Evolutionary conservation across 768 basidiomycete genomes (phyloP).

Genomic region (Russula vinacea): DNA sequence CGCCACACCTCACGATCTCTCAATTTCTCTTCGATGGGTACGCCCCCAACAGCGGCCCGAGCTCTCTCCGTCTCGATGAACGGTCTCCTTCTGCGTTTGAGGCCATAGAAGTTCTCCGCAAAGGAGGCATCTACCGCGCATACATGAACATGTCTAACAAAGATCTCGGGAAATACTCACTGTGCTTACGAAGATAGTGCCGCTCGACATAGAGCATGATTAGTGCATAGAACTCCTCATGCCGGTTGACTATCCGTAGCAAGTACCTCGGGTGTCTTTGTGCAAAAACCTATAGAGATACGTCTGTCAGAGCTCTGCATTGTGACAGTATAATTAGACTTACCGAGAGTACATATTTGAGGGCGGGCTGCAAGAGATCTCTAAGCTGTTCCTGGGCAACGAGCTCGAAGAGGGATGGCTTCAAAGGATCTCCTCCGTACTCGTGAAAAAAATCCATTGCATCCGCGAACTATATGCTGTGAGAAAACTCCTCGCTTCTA

Average conservation of each 20-base stretch:
- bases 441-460: slow-evolving; percentile 82
- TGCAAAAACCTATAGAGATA: slow-evolving; percentile 73
- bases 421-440: slow-evolving; percentile 65
- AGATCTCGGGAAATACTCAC: slow-evolving; percentile 44
- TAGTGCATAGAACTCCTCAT: slow-evolving; percentile 93
- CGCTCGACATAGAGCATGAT: slow-evolving; percentile 89
- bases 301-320: background rate
- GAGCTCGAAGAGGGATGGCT: slow-evolving; percentile 86
- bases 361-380: slow-evolving; percentile 87
- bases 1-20: slow-evolving; percentile 64
- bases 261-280: slow-evolving; percentile 93
- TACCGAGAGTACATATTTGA: slow-evolving; percentile 92
- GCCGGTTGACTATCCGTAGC: slow-evolving; percentile 83
- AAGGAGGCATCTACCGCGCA: slow-evolving; percentile 78
- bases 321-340: slow-evolving; percentile 34
- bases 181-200: slow-evolving; percentile 83
- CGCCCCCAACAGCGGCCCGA: slow-evolving; percentile 60
- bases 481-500: background rate
- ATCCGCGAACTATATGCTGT: background rate
- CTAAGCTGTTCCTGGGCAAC: slow-evolving; percentile 91
- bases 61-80: slow-evolving; percentile 68
- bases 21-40: slow-evolving; percentile 64
- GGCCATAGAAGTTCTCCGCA: slow-evolving; percentile 92
- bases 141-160: slow-evolving; percentile 2
- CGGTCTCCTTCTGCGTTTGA: slow-evolving; percentile 74